Evolutionary conservation across 1,284 basidiomycete genomes (phyloP), one percentile per base, ranked within the genome.

Genomic region (Apiotrichum siamense): DNA sequence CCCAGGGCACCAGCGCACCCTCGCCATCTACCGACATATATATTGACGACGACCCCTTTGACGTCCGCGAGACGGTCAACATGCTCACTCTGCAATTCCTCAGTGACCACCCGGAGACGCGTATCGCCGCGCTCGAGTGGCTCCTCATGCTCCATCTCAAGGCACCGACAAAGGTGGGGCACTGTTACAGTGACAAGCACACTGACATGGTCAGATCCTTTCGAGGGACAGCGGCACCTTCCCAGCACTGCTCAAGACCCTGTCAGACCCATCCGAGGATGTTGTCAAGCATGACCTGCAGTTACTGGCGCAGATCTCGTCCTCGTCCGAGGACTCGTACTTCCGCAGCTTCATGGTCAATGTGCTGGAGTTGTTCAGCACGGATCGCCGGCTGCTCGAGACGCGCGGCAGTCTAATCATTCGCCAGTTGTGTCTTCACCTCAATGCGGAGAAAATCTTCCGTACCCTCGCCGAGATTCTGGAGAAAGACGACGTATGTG

Each of bases 141-240:
- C 77, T 99, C 27, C 84, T 97, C 45, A 99, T 99, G 96, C 76
- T 99, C 47, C 96, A 99, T 74, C 87, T 92, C 67, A 97, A 97
- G 69, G 89, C 90, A 18, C 96, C 96, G 0, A 88, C 86, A 73
- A 96, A 94, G 81, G 88, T 86, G 56, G 36, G 46, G 7, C 11
- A 7, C 1, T 18, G 7, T 3, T 21, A 9, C n/a, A 12, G 24
- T n/a, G n/a, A 4, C 17, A 21, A 12, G 24, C 46, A 45, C n/a
- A 45, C 27, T 1, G n/a, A n/a, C n/a, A n/a, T n/a, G 5, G 17
- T 10, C 54, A 91, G 88, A 94, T 97, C 55, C 77, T 97, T 47
- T 87, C 90, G 0, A 87, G 96, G 82, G 91, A 97, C 66, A 93
- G 97, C 62, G 91, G 90, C 10, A 97, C 93, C 2, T 97, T 94